Evolutionary conservation across 768 basidiomycete species (phyloP).

Genomic region (Auriscalpium microsporum): DNA sequence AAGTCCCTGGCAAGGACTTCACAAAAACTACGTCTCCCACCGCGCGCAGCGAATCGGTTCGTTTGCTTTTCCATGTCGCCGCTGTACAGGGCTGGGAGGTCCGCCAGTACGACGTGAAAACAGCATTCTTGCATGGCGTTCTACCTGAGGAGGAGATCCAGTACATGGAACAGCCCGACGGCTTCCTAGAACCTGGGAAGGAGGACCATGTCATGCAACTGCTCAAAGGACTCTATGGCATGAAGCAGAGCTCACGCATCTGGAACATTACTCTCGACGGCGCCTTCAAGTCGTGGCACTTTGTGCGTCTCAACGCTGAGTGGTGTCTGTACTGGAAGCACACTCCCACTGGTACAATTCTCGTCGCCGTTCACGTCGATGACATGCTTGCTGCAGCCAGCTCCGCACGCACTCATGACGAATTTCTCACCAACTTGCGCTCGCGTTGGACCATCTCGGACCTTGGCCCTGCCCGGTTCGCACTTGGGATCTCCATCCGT

Average conservation of each 20-base stretch:
- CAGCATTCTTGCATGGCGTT: constrained; percentile 29
- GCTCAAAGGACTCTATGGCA: constrained; percentile 25
- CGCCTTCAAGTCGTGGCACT: neutral
- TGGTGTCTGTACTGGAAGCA: neutral
- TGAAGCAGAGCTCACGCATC: constrained; percentile 26
- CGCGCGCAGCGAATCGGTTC: constrained; percentile 30
- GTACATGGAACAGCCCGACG: constrained; percentile 28
- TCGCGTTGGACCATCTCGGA: neutral
- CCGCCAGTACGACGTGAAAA: constrained; percentile 32
- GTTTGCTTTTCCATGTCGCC: constrained; percentile 27
- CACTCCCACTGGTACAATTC: neutral
- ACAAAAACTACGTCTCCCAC: constrained; percentile 33
- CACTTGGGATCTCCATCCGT: neutral
- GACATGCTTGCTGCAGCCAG: neutral
- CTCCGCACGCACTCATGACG: no score
- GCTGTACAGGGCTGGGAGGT: constrained; percentile 27
- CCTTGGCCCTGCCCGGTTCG: neutral
- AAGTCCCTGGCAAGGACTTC: constrained; percentile 34
- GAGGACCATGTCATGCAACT: constrained; percentile 4
- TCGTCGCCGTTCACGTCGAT: neutral
- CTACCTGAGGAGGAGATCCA: constrained; percentile 18
- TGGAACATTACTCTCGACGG: constrained; percentile 25
- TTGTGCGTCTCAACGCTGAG: neutral
- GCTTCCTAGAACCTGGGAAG: constrained; percentile 13
- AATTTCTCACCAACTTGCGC: neutral